Percentiles rank a stretch among this genome's conserved stretches.
These are phyloP conservation scores for Balakata baccata DNA, from an alignment of 345 rosid genomes.

Conservation along the genomic window DNA sequence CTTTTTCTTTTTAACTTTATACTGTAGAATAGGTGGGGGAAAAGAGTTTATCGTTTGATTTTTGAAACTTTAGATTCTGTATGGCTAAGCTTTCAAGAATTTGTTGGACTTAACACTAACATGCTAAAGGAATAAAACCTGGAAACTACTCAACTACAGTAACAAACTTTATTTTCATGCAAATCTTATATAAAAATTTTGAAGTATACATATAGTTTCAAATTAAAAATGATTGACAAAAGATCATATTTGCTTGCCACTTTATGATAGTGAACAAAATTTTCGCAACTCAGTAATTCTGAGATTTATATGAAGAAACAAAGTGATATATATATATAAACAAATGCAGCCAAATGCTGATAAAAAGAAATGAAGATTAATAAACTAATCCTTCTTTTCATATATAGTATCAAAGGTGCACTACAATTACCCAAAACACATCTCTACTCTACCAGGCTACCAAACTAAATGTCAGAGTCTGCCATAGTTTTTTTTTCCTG, in stretches of 20 bases:
- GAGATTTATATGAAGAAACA: too few relatives aligned
- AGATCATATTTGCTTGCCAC: too few relatives aligned
- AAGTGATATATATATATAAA: neutral
- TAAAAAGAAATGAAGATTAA: neutral
- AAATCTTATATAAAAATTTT: neutral
- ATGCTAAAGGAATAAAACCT: neutral
- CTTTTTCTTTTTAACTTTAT: too few relatives aligned
- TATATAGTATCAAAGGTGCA: conserved; percentile 13
- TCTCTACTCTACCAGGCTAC: conserved; percentile 26
- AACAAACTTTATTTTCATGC: neutral
- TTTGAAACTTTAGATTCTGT: neutral
- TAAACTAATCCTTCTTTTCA: conserved; percentile 6
- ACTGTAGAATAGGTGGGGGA: conserved; percentile 3
- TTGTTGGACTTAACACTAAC: neutral
- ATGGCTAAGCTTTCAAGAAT: conserved; percentile 4
- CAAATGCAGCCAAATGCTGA: conserved; percentile 11
- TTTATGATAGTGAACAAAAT: too few relatives aligned
- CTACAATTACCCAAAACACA: conserved; percentile 24
- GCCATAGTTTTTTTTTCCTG: conserved; percentile 1
- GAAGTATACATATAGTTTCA: neutral
- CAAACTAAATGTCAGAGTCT: conserved; percentile 38
- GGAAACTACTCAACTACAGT: neutral
- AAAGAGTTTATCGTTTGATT: conserved; percentile 4
- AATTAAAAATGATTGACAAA: neutral
- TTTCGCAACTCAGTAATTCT: too few relatives aligned